phyloP scores from a whole-genome alignment of 1,284 basidiomycete species.

The Kwoniella shivajii region DNA sequence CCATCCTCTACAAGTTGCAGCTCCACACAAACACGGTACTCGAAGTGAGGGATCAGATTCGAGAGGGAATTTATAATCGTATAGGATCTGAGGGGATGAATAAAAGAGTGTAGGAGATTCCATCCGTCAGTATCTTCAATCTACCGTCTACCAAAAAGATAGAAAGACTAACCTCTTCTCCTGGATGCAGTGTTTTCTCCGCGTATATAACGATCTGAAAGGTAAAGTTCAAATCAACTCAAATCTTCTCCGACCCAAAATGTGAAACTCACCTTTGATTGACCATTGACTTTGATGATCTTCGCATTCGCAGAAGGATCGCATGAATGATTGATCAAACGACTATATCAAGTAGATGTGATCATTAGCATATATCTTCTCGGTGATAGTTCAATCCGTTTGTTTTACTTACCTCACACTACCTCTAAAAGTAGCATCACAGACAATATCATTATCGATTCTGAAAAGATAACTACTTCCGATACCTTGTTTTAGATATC shows the following conservation, averaged over 20 bases:
- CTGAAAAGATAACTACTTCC: conserved; percentile 92
- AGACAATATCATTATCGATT: conserved; percentile 87
- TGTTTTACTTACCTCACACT: conserved; percentile 84
- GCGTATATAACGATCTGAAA: conserved; percentile 94
- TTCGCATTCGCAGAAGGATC: conserved; percentile 97
- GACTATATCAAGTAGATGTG: conserved; percentile 62
- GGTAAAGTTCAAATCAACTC: conserved; percentile 2
- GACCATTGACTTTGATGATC: conserved; percentile 96
- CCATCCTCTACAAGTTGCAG: conserved; percentile 81
- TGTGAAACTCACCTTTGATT: conserved; percentile 63
- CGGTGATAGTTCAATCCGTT: too few species aligned
- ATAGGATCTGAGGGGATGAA: conserved; percentile 27
- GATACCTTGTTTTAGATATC: conserved; percentile 93
- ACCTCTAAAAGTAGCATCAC: conserved; percentile 98
- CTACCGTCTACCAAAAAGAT: too few species aligned
- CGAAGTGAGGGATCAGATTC: conserved; percentile 47
- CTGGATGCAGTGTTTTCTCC: conserved; percentile 87
- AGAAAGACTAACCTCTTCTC: conserved; percentile 90
- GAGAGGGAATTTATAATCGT: conserved; percentile 51
- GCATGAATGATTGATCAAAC: conserved; percentile 94
- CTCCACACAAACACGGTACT: conserved; percentile 85
- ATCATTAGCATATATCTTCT: too few species aligned
- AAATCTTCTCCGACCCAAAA: background rate
- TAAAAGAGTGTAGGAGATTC: conserved; percentile 3
- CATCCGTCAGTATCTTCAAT: too few species aligned